Base-by-base conservation (phyloP, 148 eudicot genomes). In the Vaccinium myrtillus region DNA sequence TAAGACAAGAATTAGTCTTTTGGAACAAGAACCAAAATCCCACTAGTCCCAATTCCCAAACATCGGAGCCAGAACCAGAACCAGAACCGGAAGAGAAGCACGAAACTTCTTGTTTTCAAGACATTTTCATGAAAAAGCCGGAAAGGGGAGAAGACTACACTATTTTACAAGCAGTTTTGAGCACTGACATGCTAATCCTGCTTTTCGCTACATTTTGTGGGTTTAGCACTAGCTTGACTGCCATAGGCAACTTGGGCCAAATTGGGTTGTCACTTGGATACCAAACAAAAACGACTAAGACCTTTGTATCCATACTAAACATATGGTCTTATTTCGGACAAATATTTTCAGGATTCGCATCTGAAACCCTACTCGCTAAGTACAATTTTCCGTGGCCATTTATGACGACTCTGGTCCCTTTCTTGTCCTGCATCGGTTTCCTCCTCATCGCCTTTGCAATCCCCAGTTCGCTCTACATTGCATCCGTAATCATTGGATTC, bases 121-220 rank as follows among this genome's bases (percentile, higher is more conserved):
- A 83, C n/a, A 83, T 36, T 48, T 83, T 75, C 63, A 21, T 73
- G n/a, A 59, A 83, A 3, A 83, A 83, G 56, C 85, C 80, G 0
- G 80, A 56, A 43, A 83, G 85, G 27, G 85, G 85, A 2, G 80
- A 83, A 49, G 85, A 83, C 48, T 83, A 83, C 85, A 56, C 73
- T 7, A 83, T 83, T 16, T 50, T 83, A 19, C 85, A 83, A 75
- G 85, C 80, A 43, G 80, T 83, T 56, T 23, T 83, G 8, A 83
- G 85, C 85, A 56, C 73, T 4, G 85, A 83, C 80, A 83, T 83
- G 85, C 54, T 75, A 12, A 43, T 83, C 58, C 67, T 83, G 51
- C 76, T 56, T 8, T 14, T 83, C 1, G 80, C 85, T 3, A 75
- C 85, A 23, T 83, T 83, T 58, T 75, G 85, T 27, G 85, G 85